Evolutionary conservation across 345 rosid species (phyloP).

Genomic region (Hevea brasiliensis): DNA sequence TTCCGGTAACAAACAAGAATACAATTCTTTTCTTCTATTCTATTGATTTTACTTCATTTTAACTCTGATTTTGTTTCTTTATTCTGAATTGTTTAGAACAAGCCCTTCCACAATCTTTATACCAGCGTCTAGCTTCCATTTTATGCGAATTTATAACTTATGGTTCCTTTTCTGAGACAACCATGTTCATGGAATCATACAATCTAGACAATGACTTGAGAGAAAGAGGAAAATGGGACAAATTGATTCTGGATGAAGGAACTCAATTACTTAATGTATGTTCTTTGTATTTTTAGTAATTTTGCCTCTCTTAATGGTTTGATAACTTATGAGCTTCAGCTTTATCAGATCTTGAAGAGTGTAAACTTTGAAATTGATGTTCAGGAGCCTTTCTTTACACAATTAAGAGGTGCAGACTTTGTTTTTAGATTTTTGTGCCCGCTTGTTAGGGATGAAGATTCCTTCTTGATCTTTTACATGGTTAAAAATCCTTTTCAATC

Average conservation of each 20-base stretch:
- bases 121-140: constrained; percentile 46
- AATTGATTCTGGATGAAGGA: constrained; percentile 37
- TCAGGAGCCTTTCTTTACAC: constrained; percentile 74
- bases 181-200: not conserved
- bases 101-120: constrained; percentile 36
- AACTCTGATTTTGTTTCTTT: not conserved
- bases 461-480: not conserved
- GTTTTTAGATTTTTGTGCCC: not conserved
- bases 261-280: constrained; percentile 38
- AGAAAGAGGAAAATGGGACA: constrained; percentile 30
- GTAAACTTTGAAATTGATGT: constrained; percentile 63
- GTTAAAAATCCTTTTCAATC: not conserved
- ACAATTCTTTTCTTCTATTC: not conserved
- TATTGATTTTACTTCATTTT: no score
- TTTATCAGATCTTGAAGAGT: constrained; percentile 50
- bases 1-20: not conserved
- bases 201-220: constrained; percentile 18
- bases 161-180: constrained; percentile 18
- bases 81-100: constrained; percentile 20
- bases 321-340: not conserved
- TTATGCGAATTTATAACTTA: constrained; percentile 42
- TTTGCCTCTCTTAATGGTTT: not conserved
- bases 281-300: not conserved
- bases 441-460: not conserved
- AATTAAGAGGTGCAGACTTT: constrained; percentile 47